A percentile compares a stretch with the other conserved stretches of the same genome.
Evolutionary conservation across 2,329 filamentous ascomycete species (phyloP).

Genomic region (Coniochaeta hoffmannii): DNA sequence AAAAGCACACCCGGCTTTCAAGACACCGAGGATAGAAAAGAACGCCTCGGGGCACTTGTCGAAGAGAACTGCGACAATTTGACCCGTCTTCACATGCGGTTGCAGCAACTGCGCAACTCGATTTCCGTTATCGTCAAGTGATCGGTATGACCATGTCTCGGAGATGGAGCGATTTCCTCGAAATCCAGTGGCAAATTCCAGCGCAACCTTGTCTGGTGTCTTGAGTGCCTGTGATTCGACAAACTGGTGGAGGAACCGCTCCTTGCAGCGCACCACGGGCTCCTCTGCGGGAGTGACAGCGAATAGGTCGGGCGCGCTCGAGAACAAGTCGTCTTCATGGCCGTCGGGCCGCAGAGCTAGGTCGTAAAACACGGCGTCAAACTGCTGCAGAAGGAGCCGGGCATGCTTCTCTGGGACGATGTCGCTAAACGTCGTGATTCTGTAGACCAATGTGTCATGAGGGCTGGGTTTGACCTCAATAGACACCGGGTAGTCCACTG

Average conservation of each 20-base stretch:
- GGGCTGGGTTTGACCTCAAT: slow-evolving; percentile 62
- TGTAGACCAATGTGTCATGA: slow-evolving; percentile 45
- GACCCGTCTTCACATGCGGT: slow-evolving; percentile 41
- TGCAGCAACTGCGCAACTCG: slow-evolving; percentile 60
- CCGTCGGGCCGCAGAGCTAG: slow-evolving; percentile 43
- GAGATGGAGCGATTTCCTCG: slow-evolving; percentile 32
- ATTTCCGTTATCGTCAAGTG: slow-evolving; percentile 66
- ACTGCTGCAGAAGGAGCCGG: slow-evolving; percentile 58
- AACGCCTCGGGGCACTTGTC: slow-evolving; percentile 81
- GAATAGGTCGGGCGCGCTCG: slow-evolving; percentile 54
- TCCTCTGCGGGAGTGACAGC: slow-evolving; percentile 60
- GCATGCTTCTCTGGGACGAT: slow-evolving; percentile 65
- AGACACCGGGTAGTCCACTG: slow-evolving; percentile 72
- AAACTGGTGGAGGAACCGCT: slow-evolving; percentile 66
- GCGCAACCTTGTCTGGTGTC: slow-evolving; percentile 54
- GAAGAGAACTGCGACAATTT: slow-evolving; percentile 70
- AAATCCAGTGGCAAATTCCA: slow-evolving; percentile 66
- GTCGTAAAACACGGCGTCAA: slow-evolving; percentile 58
- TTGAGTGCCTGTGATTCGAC: slow-evolving; percentile 56
- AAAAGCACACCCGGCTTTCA: slow-evolving; percentile 77
- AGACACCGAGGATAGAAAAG: slow-evolving; percentile 71
- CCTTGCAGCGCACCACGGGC: slow-evolving; percentile 46
- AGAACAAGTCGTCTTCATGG: slow-evolving; percentile 44
- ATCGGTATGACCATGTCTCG: slow-evolving; percentile 63
- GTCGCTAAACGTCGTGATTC: slow-evolving; percentile 58